Percentiles rank a stretch among this genome's conserved stretches.
These are phyloP conservation scores for Myxozyma vanderwaltii DNA, from an alignment of 805 yeast species.

Conservation along the genomic window DNA sequence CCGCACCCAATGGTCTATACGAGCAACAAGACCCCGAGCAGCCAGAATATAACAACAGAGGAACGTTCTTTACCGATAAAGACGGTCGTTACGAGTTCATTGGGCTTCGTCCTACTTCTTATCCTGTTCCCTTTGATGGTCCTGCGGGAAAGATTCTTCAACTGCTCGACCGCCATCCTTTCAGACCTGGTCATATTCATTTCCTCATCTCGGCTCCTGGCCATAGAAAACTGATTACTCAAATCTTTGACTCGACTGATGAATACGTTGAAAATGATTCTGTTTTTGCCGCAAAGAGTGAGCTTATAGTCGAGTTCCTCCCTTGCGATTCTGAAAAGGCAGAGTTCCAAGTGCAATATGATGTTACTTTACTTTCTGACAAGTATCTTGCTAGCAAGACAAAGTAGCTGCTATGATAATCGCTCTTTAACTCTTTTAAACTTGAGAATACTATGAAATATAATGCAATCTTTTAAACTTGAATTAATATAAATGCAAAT, in stretches of 20 bases:
- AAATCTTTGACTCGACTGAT: conserved; percentile 40
- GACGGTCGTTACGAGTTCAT: conserved; percentile 38
- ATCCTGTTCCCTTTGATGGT: conserved; percentile 46
- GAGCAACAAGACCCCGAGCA: conserved; percentile 44
- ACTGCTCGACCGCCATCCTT: conserved; percentile 43
- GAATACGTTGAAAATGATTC: conserved; percentile 41
- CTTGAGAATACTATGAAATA: no score
- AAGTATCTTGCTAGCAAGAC: not conserved
- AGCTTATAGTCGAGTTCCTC: conserved; percentile 39
- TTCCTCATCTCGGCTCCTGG: conserved; percentile 39
- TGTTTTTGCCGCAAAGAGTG: conserved; percentile 44
- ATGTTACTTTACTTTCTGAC: conserved; percentile 10
- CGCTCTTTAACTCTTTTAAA: not conserved
- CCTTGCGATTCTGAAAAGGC: conserved; percentile 26
- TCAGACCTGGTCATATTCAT: conserved; percentile 43
- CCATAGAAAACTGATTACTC: conserved; percentile 42
- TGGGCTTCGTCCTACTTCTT: conserved; percentile 43
- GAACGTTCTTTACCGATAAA: conserved; percentile 39
- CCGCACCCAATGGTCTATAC: conserved; percentile 44
- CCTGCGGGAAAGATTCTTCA: conserved; percentile 44
- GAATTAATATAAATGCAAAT: no score
- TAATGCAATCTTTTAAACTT: no score
- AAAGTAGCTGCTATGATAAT: no score
- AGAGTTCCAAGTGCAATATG: conserved; percentile 25
- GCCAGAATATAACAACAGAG: conserved; percentile 43